Evolutionary conservation across 371 early-diverging fungal genomes (phyloP).

Genomic region (Sporodiniella umbellata): DNA sequence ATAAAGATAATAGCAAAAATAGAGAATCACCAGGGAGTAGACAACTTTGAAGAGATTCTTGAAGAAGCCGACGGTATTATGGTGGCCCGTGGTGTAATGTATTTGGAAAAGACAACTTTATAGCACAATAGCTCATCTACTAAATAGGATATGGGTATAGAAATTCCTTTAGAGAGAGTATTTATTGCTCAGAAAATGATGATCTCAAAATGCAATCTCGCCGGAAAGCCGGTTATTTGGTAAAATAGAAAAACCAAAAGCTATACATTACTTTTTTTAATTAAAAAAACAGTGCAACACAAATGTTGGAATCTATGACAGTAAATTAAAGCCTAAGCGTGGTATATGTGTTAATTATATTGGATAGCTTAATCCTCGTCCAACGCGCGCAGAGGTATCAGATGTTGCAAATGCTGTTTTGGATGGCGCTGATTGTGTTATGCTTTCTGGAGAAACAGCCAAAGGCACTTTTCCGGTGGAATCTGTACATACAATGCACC

Average conservation of each 20-base stretch:
- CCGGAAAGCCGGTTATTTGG: slow-evolving; percentile 96
- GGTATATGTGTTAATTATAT: slow-evolving; percentile 4
- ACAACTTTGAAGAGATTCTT: slow-evolving; percentile 97
- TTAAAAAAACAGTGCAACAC: slow-evolving; percentile 74
- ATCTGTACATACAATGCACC: slow-evolving; percentile 74
- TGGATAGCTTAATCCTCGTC: slow-evolving; percentile 79
- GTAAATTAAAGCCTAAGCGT: slow-evolving; percentile 30
- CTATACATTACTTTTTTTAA: background rate
- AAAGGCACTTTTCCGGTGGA: slow-evolving; percentile 84
- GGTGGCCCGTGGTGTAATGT: slow-evolving; percentile 92
- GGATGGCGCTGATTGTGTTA: slow-evolving; percentile 98
- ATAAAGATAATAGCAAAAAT: slow-evolving; percentile 97
- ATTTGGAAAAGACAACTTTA: too few species aligned
- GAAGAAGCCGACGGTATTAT: slow-evolving; percentile 96
- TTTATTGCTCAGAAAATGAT: slow-evolving; percentile 98
- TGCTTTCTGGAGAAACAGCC: slow-evolving; percentile 99
- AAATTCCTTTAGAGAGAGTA: slow-evolving; percentile 90
- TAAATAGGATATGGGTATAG: slow-evolving; percentile 90
- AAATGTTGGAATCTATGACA: slow-evolving; percentile 99
- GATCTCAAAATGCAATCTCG: slow-evolving; percentile 89
- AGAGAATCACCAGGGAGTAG: slow-evolving; percentile 94
- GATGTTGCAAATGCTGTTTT: slow-evolving; percentile 98
- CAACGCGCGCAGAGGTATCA: slow-evolving; percentile 98
- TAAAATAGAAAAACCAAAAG: slow-evolving; percentile 13
- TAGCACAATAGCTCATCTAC: background rate